Conservation (phyloP, 2,329 filamentous ascomycete genomes). For the Diplocarpon mali region DNA sequence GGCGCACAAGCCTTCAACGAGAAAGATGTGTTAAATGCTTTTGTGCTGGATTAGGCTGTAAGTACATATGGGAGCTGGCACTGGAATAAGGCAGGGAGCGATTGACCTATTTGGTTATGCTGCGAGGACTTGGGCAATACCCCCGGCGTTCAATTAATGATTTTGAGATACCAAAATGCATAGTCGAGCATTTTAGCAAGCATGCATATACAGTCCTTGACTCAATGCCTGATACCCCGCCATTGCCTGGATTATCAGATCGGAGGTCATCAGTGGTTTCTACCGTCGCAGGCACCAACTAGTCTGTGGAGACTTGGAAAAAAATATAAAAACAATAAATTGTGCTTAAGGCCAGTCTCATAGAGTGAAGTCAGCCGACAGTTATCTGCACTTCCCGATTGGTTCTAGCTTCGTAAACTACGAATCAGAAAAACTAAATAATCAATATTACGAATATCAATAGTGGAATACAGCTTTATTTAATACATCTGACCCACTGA, state of each 20-base stretch:
- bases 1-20: conserved; percentile 63
- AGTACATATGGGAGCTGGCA: not conserved
- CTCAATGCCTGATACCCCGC: conserved; percentile 1
- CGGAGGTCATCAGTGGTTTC: not conserved
- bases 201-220: conserved; percentile 1
- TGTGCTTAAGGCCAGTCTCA: too few relatives aligned
- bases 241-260: not conserved
- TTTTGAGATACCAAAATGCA: not conserved
- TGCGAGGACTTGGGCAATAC: conserved; percentile 2
- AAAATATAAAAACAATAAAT: too few relatives aligned
- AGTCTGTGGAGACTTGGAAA: too few relatives aligned
- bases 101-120: not conserved
- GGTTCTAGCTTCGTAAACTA: too few relatives aligned
- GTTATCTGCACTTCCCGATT: too few relatives aligned
- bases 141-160: conserved; percentile 7
- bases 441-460: too few relatives aligned
- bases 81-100: not conserved
- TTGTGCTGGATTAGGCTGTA: conserved; percentile 36
- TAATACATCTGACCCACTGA: not conserved
- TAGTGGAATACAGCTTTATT: too few relatives aligned
- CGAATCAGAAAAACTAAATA: too few relatives aligned
- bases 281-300: too few relatives aligned
- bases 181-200: conserved; percentile 12
- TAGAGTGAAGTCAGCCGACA: too few relatives aligned
- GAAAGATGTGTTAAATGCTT: conserved; percentile 65